Conservation (phyloP, 306 rosid species). For the Clitoria ternatea region DNA sequence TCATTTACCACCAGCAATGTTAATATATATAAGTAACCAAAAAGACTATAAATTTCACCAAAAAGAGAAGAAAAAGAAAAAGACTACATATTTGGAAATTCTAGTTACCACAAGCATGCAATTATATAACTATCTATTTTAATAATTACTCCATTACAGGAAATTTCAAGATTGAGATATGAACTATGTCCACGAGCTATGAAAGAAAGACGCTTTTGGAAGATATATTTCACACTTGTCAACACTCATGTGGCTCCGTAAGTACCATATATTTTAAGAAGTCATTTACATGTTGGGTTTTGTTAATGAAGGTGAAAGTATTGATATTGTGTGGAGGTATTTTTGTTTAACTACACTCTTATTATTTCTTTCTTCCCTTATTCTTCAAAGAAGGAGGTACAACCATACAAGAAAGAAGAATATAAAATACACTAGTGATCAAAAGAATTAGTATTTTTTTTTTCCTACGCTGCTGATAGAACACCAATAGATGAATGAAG, state of each 20-base stretch:
- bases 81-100: conserved; percentile 1
- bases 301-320: neutral
- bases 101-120: neutral
- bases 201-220: conserved; percentile 90
- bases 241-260: conserved; percentile 95
- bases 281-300: neutral
- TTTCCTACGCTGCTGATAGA: no score
- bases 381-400: neutral
- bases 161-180: conserved; percentile 91
- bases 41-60: no score
- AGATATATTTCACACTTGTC: conserved; percentile 91
- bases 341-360: neutral
- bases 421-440: neutral
- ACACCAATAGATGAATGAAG: no score
- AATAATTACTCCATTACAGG: conserved; percentile 50
- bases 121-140: neutral
- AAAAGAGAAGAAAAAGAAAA: no score
- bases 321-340: neutral
- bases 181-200: conserved; percentile 83
- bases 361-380: conserved; percentile 6
- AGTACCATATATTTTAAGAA: conserved; percentile 40
- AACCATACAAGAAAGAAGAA: neutral
- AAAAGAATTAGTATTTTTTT: no score
- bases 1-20: conserved; percentile 1
- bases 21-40: neutral